A percentile compares a stretch with the other conserved stretches of the same genome.
Conservation (phyloP, 2,329 filamentous ascomycete genomes). For the Aspergillus hiratsukae region DNA sequence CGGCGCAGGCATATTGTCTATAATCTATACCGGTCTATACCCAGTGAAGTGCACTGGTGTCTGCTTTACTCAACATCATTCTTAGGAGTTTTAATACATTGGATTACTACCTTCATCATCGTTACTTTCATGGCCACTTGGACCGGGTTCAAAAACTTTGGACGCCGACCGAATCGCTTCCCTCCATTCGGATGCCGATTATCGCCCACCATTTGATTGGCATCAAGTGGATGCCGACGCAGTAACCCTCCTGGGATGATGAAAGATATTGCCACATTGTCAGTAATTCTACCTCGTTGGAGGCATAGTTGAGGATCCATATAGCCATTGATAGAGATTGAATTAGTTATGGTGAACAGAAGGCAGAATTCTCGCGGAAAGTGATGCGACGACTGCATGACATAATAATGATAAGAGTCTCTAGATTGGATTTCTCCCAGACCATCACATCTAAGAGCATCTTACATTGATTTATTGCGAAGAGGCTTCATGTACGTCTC, state of each 20-base stretch:
- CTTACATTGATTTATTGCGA: too few relatives aligned
- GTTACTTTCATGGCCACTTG: not conserved
- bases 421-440: too few relatives aligned
- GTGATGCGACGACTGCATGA: too few relatives aligned
- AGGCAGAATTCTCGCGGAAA: too few relatives aligned
- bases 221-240: not conserved
- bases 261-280: constrained; percentile 1
- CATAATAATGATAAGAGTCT: too few relatives aligned
- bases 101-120: too few relatives aligned
- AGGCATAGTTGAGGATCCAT: constrained; percentile 2
- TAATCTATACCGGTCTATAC: not conserved
- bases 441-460: too few relatives aligned
- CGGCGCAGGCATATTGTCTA: not conserved
- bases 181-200: not conserved
- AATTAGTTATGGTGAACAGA: too few relatives aligned
- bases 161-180: not conserved
- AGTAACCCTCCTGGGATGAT: not conserved
- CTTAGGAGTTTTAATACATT: too few relatives aligned
- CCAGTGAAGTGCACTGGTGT: too few relatives aligned
- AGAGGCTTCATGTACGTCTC: too few relatives aligned
- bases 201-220: not conserved
- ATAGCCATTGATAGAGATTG: not conserved
- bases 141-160: not conserved
- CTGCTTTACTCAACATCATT: too few relatives aligned
- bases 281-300: not conserved